Evolutionary conservation across 768 basidiomycete species (phyloP).

Genomic region (Phylloporus sp.): DNA sequence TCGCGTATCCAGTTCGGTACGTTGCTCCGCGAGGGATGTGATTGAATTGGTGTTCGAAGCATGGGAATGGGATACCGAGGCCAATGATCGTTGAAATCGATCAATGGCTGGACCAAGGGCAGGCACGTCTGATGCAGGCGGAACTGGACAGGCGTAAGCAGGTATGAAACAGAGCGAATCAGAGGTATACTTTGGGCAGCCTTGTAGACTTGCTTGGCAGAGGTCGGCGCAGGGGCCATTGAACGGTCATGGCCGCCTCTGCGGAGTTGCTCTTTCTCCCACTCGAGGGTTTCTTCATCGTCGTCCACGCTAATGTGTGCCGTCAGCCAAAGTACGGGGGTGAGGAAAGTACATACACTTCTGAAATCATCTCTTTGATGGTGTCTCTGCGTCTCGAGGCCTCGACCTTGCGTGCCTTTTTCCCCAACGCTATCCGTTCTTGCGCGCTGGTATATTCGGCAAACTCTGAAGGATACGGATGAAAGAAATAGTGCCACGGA

Average conservation of each 20-base stretch:
- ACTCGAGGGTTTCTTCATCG: constrained; percentile 80
- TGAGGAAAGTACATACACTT: constrained; percentile 51
- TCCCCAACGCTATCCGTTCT: constrained; percentile 80
- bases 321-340: background rate
- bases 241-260: constrained; percentile 58
- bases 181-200: constrained; percentile 59
- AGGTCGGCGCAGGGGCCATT: constrained; percentile 30
- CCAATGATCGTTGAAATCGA: constrained; percentile 55
- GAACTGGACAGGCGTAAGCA: constrained; percentile 46
- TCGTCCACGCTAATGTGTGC: constrained; percentile 55
- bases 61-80: constrained; percentile 64
- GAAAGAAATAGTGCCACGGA: constrained; percentile 2
- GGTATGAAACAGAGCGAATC: constrained; percentile 1
- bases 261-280: constrained; percentile 80
- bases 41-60: constrained; percentile 53
- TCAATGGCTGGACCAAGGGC: constrained; percentile 55
- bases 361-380: constrained; percentile 78
- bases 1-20: constrained; percentile 55
- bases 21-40: constrained; percentile 55
- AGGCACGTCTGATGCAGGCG: constrained; percentile 57
- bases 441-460: constrained; percentile 86
- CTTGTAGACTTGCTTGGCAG: constrained; percentile 57
- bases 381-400: constrained; percentile 58
- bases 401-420: constrained; percentile 72
- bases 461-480: constrained; percentile 48